Base-by-base conservation (phyloP, 306 rosid species). In the Macrotyloma uniflorum region DNA sequence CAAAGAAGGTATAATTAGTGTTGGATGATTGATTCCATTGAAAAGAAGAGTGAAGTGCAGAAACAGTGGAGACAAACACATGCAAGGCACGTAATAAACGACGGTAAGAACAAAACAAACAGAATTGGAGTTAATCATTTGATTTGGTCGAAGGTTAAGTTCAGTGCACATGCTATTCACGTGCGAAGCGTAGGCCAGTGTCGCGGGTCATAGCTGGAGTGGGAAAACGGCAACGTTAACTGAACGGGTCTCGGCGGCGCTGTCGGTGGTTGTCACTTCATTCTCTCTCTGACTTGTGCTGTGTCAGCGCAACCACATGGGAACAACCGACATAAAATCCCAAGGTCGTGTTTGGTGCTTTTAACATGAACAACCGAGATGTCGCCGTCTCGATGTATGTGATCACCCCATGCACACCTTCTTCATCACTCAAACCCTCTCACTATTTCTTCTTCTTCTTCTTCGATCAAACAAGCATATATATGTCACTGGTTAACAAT, bases 351-450 rank as follows among this genome's bases (percentile, higher is more conserved):
- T 45, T 65, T 79, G 53, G 53, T 14, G 72, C 26, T 43, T 77
- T 72, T 35, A 38, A 74, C 76, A 13, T 50, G 12, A 61, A 36
- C 46, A 70, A 64, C 79, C 65, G 45, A 77, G 12, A 72, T 76
- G 78, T 78, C 74, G 65, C 64, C 75, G 72, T 75, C 42, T 62
- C 12, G 26, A 63, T 84, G 84, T 26, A 67, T 55, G 76, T 3
- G 26, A 43, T 54, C 78, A 76, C 38, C 68, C 72, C 57, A 73
- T 58, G 55, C 76, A 26, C 3, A 55, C 30, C 55, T 5, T 6
- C n/a, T 42, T 77, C 58, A 55, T 42, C 59, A 30, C 76, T 83
- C 91, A 69, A 87, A 80, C 65, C 15, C 68, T 82, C 78, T 85
- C 73, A 83, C 85, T 66, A 75, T 82, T 69, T 30, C 28, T 51